Conservation (phyloP, 805 yeast species). For the Wickerhamiella azymoides region DNA sequence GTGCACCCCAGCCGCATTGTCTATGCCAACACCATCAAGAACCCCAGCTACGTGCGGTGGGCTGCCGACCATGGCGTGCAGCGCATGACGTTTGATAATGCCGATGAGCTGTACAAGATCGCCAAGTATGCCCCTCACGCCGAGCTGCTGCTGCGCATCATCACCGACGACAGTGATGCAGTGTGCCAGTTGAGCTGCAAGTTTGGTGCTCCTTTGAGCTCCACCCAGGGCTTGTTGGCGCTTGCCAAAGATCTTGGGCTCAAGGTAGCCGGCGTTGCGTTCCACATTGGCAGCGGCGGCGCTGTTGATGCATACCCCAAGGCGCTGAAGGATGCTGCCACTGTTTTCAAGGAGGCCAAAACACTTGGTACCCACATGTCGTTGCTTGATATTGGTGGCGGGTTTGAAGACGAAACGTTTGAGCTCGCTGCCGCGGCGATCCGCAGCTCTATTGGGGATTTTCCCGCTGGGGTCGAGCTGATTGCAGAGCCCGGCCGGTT, state of each 20-base stretch:
- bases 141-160: constrained; percentile 60
- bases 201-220: constrained; percentile 62
- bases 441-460: constrained; percentile 39
- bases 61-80: constrained; percentile 44
- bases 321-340: constrained; percentile 39
- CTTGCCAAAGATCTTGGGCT: constrained; percentile 49
- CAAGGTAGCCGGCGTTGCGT: constrained; percentile 71
- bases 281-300: constrained; percentile 87
- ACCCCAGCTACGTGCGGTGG: constrained; percentile 63
- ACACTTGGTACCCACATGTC: constrained; percentile 35
- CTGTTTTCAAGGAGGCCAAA: constrained; percentile 48
- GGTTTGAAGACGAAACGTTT: constrained; percentile 54
- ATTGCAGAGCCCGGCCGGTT: constrained; percentile 94
- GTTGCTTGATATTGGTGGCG: constrained; percentile 85
- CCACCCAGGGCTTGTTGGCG: constrained; percentile 41
- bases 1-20: constrained; percentile 54
- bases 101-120: constrained; percentile 69
- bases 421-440: constrained; percentile 44
- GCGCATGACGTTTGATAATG: constrained; percentile 80
- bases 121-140: constrained; percentile 54
- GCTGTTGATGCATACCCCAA: constrained; percentile 48
- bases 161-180: constrained; percentile 81
- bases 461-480: constrained; percentile 41
- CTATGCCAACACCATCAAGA: constrained; percentile 90
- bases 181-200: constrained; percentile 77